Conservation (phyloP, 2,329 filamentous ascomycete genomes). For the Cercospora sp. region DNA sequence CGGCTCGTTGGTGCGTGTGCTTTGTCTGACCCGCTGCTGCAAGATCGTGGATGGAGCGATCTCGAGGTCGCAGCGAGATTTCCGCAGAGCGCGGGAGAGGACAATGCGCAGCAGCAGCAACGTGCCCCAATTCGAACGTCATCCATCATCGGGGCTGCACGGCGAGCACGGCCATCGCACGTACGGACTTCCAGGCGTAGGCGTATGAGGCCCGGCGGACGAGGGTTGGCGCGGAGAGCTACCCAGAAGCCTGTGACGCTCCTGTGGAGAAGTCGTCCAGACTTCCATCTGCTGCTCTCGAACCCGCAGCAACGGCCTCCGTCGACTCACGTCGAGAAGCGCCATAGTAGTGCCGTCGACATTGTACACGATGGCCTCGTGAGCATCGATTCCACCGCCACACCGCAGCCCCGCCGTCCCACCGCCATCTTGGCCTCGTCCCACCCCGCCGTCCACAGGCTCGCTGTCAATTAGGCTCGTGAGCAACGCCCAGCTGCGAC, state of each 20-base stretch:
- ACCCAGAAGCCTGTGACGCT: constrained; percentile 1
- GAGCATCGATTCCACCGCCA: not conserved
- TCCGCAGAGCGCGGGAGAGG: not conserved
- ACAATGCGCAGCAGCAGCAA: not conserved
- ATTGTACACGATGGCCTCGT: not conserved
- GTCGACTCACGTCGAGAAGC: not conserved
- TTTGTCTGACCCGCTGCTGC: not conserved
- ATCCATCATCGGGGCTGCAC: not conserved
- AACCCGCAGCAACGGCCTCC: not conserved
- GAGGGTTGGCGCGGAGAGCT: not conserved
- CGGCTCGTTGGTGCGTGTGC: not conserved
- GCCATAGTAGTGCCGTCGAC: not conserved
- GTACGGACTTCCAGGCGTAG: not conserved
- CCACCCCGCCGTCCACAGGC: not conserved
- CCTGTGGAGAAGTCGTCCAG: not conserved
- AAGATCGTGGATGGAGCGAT: not conserved
- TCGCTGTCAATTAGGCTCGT: constrained; percentile 1
- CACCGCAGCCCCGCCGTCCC: not conserved
- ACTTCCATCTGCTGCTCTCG: not conserved
- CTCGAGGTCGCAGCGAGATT: not conserved
- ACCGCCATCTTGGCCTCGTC: not conserved
- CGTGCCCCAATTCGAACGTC: not conserved
- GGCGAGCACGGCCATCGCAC: not conserved
- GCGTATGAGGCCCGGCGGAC: not conserved
- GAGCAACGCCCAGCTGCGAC: constrained; percentile 5